A percentile compares a stretch with the other conserved stretches of the same genome.
Conservation (phyloP, 306 rosid genomes). For the Geum urbanum region DNA sequence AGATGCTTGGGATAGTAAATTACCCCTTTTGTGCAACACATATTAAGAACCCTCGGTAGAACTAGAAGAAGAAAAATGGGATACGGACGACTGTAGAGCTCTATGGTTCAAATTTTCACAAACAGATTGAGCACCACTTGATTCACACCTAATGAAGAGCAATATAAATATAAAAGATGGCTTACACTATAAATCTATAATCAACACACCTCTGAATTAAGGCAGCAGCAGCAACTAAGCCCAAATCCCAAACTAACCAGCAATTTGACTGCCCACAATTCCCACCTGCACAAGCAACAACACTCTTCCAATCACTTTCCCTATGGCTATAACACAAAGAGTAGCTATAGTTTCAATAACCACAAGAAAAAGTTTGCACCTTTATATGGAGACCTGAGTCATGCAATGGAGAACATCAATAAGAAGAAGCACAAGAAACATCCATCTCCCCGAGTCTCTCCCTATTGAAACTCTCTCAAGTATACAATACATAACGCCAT, state of each 20-base stretch:
- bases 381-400: conserved; percentile 54
- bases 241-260: conserved; percentile 50
- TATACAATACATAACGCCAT: conserved; percentile 48
- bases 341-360: background rate
- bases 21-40: conserved; percentile 24
- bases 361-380: conserved; percentile 33
- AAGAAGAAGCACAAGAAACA: conserved; percentile 53
- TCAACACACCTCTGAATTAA: conserved; percentile 82
- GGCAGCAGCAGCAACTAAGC: conserved; percentile 55
- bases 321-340: background rate
- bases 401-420: conserved; percentile 40
- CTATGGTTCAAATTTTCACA: conserved; percentile 51
- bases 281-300: conserved; percentile 64
- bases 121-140: conserved; percentile 64
- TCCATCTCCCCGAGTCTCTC: conserved; percentile 23
- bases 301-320: conserved; percentile 21
- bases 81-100: conserved; percentile 49
- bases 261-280: conserved; percentile 46
- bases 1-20: conserved; percentile 22
- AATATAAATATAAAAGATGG: conserved; percentile 37
- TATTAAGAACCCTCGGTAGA: conserved; percentile 24
- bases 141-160: conserved; percentile 54
- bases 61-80: conserved; percentile 32
- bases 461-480: conserved; percentile 50
- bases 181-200: conserved; percentile 37